Evolutionary conservation across 1,284 basidiomycete species (phyloP).

Genomic region (Marasmius fiardii): DNA sequence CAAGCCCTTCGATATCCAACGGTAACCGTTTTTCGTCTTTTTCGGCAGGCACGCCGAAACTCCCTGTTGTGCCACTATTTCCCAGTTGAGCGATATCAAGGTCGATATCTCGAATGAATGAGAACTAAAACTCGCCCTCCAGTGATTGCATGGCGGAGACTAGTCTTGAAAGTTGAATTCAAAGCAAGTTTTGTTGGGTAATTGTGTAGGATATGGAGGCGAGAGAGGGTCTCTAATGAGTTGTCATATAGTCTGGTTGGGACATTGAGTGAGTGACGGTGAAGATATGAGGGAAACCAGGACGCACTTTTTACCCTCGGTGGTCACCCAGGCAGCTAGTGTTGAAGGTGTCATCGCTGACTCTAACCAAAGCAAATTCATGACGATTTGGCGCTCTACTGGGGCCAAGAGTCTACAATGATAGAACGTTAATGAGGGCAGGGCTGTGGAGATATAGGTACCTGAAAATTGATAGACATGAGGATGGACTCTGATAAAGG

Average conservation of each 20-base stretch:
- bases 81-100: background rate
- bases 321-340: conserved; percentile 82
- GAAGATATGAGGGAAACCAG: conserved; percentile 15
- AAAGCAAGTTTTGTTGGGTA: conserved; percentile 61
- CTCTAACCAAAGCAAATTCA: conserved; percentile 93
- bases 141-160: conserved; percentile 85
- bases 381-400: conserved; percentile 86
- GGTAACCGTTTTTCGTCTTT: conserved; percentile 54
- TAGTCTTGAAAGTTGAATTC: conserved; percentile 77
- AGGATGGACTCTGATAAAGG: conserved; percentile 87
- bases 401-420: conserved; percentile 73
- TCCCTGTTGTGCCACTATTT: conserved; percentile 79
- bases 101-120: conserved; percentile 5
- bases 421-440: conserved; percentile 19
- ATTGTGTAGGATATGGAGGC: conserved; percentile 74
- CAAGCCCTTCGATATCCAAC: conserved; percentile 64
- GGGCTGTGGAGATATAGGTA: no score
- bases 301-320: conserved; percentile 67
- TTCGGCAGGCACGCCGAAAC: conserved; percentile 86
- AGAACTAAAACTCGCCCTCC: conserved; percentile 67
- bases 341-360: conserved; percentile 66
- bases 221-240: conserved; percentile 62
- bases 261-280: conserved; percentile 15
- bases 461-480: conserved; percentile 94
- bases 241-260: conserved; percentile 76